Conservation (phyloP, 169 alveolate species). For the Plasmodium billcollinsi region DNA sequence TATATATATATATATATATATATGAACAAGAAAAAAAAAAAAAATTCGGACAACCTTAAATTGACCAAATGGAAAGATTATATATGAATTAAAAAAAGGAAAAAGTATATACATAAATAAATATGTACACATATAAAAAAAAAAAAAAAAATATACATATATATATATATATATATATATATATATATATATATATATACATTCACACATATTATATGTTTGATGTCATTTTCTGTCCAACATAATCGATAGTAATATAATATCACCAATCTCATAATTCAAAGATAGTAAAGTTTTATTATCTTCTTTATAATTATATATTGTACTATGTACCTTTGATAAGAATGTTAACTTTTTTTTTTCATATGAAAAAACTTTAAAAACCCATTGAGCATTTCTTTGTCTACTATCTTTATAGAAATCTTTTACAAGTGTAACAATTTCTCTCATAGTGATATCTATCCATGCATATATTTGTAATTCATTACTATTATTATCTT, state of each 20-base stretch:
- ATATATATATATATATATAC: background rate
- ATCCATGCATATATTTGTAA: conserved; percentile 73
- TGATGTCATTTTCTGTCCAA: conserved; percentile 11
- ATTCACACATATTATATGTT: background rate
- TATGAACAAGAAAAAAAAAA: background rate
- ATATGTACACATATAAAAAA: background rate
- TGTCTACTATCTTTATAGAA: conserved; percentile 73
- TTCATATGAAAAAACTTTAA: conserved; percentile 41
- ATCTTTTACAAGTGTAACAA: conserved; percentile 70
- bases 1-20: too few relatives aligned
- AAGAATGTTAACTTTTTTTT: conserved; percentile 22
- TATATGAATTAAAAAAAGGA: background rate
- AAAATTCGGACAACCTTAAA: background rate
- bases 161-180: background rate
- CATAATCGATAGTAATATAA: conserved; percentile 39
- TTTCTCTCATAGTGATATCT: conserved; percentile 72
- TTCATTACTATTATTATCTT: conserved; percentile 32
- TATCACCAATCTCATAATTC: conserved; percentile 70
- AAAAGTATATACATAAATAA: background rate
- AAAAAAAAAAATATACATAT: too few relatives aligned
- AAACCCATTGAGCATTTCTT: conserved; percentile 74
- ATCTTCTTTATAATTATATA: conserved; percentile 55
- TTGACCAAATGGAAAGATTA: too few relatives aligned
- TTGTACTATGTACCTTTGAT: conserved; percentile 68
- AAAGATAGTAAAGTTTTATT: conserved; percentile 57